These are phyloP conservation scores for Podochytrium sp. DNA, from an alignment of 192 early-diverging fungal species.

Conservation along the genomic window DNA sequence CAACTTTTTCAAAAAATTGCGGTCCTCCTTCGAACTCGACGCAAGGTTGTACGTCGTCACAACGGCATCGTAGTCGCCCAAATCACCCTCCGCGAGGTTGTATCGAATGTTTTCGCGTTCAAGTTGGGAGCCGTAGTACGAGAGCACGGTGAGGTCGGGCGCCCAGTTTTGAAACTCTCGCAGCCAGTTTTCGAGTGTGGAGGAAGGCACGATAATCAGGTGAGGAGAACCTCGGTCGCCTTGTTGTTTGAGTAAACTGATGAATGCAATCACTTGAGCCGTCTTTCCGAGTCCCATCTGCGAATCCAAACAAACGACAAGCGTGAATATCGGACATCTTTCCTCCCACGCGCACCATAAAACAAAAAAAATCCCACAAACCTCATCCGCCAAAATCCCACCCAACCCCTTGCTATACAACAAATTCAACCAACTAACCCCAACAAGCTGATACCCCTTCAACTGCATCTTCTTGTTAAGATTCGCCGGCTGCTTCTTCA, in stretches of 20 bases:
- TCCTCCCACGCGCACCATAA: no score
- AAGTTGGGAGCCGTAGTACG: constrained; percentile 50
- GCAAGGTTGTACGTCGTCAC: constrained; percentile 84
- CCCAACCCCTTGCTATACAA: constrained; percentile 74
- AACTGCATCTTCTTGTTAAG: constrained; percentile 66
- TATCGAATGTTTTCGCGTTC: constrained; percentile 55
- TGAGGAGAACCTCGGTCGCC: constrained; percentile 64
- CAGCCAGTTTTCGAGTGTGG: constrained; percentile 90
- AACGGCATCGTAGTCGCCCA: constrained; percentile 58
- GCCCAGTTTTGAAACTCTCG: constrained; percentile 74
- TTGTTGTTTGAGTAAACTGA: constrained; percentile 60
- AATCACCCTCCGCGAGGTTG: constrained; percentile 49
- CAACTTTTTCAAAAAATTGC: constrained; percentile 70
- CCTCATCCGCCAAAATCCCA: constrained; percentile 69
- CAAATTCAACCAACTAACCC: constrained; percentile 82
- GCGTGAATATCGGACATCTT: no score
- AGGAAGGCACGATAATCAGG: constrained; percentile 84
- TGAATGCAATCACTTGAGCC: constrained; percentile 84
- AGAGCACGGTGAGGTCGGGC: constrained; percentile 36
- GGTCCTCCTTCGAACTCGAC: constrained; percentile 69
- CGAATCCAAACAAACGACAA: background rate
- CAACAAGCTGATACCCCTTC: constrained; percentile 85
- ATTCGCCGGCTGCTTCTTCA: constrained; percentile 60
- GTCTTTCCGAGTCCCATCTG: constrained; percentile 96
- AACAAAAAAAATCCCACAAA: no score